Conservation (phyloP, 139 green algal genomes). For the Tetraselmis striata region DNA sequence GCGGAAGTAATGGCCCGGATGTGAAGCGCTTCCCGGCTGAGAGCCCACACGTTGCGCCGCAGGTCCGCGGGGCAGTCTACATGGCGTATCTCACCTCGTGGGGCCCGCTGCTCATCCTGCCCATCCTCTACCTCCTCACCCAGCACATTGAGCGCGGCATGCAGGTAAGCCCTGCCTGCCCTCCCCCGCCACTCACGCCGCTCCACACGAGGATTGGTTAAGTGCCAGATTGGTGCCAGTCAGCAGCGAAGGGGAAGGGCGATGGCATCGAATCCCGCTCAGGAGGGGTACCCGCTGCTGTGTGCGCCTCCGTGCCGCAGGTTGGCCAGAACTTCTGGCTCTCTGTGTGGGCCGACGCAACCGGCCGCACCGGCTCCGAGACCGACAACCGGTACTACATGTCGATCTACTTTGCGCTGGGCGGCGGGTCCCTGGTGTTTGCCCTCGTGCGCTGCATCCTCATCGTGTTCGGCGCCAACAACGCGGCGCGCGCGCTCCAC, state of each 20-base stretch:
- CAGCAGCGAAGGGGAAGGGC: neutral
- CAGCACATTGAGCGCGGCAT: constrained; percentile 31
- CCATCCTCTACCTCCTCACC: constrained; percentile 34
- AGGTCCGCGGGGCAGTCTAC: constrained; percentile 45
- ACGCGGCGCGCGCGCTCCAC: constrained; percentile 38
- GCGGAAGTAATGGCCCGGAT: no score
- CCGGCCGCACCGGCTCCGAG: neutral
- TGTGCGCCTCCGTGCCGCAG: constrained; percentile 15
- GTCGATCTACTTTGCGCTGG: constrained; percentile 60
- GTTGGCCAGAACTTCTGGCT: constrained; percentile 73
- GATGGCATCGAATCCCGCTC: constrained; percentile 12
- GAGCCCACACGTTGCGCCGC: no score
- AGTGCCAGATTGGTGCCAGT: neutral
- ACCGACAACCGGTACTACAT: constrained; percentile 40
- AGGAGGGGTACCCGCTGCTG: constrained; percentile 9
- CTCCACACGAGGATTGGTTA: neutral
- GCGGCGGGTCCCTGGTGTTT: constrained; percentile 45
- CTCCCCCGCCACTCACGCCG: neutral
- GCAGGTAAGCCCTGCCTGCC: constrained; percentile 6
- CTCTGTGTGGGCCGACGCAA: constrained; percentile 48
- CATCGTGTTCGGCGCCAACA: constrained; percentile 41
- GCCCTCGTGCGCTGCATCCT: constrained; percentile 28
- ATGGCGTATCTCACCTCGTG: constrained; percentile 64
- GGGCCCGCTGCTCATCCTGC: constrained; percentile 53
- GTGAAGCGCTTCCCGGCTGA: no score